These are phyloP conservation scores for Fraxinus ornus DNA, from an alignment of 305 asterid genomes.

Conservation along the genomic window DNA sequence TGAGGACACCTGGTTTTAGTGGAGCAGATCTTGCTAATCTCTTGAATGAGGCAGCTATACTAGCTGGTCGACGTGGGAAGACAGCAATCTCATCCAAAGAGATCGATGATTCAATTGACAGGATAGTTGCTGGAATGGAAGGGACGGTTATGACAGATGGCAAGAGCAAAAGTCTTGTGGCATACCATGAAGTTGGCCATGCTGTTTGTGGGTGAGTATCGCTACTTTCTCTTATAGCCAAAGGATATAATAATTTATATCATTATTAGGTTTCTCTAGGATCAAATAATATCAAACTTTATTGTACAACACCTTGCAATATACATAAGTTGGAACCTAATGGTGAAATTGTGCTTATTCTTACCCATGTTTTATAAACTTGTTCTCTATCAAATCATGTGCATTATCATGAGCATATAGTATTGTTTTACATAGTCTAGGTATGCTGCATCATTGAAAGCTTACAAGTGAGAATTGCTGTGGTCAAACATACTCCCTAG, in stretches of 20 bases:
- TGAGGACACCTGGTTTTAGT: conserved; percentile 96
- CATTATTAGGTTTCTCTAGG: background rate
- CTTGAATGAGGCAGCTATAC: conserved; percentile 96
- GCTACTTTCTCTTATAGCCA: background rate
- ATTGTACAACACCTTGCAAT: background rate
- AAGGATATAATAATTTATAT: background rate
- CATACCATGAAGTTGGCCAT: conserved; percentile 97
- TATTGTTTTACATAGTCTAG: background rate
- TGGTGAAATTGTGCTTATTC: background rate
- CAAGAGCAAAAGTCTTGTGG: conserved; percentile 95
- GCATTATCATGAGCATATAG: background rate
- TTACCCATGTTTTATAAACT: background rate
- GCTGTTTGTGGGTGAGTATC: conserved; percentile 87
- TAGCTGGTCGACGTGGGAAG: conserved; percentile 90
- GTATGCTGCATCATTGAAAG: background rate
- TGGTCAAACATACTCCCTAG: background rate
- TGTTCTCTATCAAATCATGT: background rate
- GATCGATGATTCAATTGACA: conserved; percentile 87
- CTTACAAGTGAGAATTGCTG: background rate
- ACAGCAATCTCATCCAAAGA: conserved; percentile 81
- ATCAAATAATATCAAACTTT: background rate
- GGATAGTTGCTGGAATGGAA: conserved; percentile 96
- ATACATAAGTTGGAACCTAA: background rate
- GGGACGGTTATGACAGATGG: conserved; percentile 98
- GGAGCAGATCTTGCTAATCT: conserved; percentile 96